Base-by-base conservation (phyloP, 768 basidiomycete genomes). In the Lentinus brumalis region DNA sequence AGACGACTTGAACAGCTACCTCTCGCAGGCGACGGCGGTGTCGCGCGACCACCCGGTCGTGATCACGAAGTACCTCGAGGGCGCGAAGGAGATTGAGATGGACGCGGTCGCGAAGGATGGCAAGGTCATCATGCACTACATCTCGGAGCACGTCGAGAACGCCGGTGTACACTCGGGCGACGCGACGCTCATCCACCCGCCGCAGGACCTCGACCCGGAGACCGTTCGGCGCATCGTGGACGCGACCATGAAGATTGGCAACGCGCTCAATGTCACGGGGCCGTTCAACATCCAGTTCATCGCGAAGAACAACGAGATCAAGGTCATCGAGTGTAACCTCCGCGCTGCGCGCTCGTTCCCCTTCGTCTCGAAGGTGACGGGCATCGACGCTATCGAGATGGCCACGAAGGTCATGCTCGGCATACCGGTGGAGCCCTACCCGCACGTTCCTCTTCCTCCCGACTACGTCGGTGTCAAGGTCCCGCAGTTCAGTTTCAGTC, bases 221-320 rank as follows among this genome's bases (percentile, higher is more conserved):
- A 98, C 96, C 5, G 94, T 99, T 51, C 86, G 90, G 54, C 94
- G 93, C 71, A 98, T 99, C 69, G 95, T 95, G 74, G 92, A 95
- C 70, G 97, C 97, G 7, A 98, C 96, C 1, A 89, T 87, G 44
- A 99, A 98, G 82, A 98, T 99, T 63, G 97, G 94, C 32, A 92
- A 95, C 60, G 96, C 97, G 14, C 85, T 99, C 59, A 97, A 98
- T 72, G 96, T 98, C 49, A 98, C 96, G 5, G 97, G 96, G 6
- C 96, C 96, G 1, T 98, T 91, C 86, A 99, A 99, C 73, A 99
- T 99, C 72, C 96, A 99, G 79, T 98, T 99, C 78, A 98, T 99
- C 68, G 96, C 96, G 53, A 99, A 99, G 85, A 92, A 99, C 78
- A 98, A 98, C 78, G 96, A 98, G 76, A 98, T 99, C 83, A 99